These are phyloP conservation scores for Ananas comosus DNA, from an alignment of 176 grass and related monocot genomes.

Conservation along the genomic window DNA sequence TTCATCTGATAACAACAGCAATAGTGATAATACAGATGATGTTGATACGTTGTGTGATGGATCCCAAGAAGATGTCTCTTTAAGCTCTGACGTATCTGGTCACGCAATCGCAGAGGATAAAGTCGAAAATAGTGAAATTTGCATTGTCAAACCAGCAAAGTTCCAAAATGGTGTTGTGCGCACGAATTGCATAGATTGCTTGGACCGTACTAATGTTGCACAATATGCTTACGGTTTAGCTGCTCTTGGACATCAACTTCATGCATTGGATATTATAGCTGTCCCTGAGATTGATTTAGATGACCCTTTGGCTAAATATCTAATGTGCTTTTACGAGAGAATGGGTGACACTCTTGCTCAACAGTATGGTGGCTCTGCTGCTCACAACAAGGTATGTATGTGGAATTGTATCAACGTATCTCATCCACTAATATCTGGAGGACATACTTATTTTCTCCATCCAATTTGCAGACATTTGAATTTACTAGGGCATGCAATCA, in stretches of 20 bases:
- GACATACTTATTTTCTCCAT: not conserved
- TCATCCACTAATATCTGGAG: not conserved
- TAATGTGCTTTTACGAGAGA: slow-evolving; percentile 76
- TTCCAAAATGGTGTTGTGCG: slow-evolving; percentile 78
- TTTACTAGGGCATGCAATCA: not conserved
- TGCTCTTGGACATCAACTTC: slow-evolving; percentile 79
- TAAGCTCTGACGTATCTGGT: slow-evolving; percentile 46
- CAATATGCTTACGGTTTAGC: slow-evolving; percentile 89
- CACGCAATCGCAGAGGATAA: slow-evolving; percentile 43
- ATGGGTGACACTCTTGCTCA: slow-evolving; percentile 93
- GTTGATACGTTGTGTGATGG: slow-evolving; percentile 32
- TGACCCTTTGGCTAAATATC: slow-evolving; percentile 55
- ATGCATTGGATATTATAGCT: slow-evolving; percentile 41
- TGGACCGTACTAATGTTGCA: slow-evolving; percentile 97
- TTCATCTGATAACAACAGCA: not conserved
- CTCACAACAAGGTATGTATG: slow-evolving; percentile 83
- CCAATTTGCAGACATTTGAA: not conserved
- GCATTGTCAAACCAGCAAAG: slow-evolving; percentile 31
- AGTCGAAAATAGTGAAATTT: slow-evolving; percentile 29
- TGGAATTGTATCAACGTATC: not conserved
- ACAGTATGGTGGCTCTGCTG: slow-evolving; percentile 85
- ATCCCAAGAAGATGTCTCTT: slow-evolving; percentile 60
- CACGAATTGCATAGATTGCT: slow-evolving; percentile 93
- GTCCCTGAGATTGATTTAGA: slow-evolving; percentile 64
- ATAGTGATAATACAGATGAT: slow-evolving; percentile 37